A percentile compares a stretch with the other conserved stretches of the same genome.
Conservation (phyloP, 345 rosid genomes). For the Xanthoceras sorbifolium region DNA sequence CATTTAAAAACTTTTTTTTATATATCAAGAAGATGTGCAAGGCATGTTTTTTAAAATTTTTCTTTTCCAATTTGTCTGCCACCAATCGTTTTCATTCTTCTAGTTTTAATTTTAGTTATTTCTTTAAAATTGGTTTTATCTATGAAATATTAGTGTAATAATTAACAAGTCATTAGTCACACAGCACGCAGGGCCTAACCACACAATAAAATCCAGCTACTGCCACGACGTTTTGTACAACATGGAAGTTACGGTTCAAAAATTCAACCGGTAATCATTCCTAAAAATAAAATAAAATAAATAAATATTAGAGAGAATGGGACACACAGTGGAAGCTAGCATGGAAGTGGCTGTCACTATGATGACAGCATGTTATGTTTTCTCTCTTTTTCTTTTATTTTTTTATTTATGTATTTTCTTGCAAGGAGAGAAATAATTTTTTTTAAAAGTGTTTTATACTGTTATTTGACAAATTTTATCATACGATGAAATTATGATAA, state of each 20-base stretch:
- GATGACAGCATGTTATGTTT: slow-evolving; percentile 19
- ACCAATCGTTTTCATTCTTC: slow-evolving; percentile 10
- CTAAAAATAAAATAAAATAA: background rate
- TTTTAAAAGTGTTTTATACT: too few species aligned
- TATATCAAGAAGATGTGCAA: slow-evolving; percentile 11
- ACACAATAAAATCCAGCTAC: slow-evolving; percentile 12
- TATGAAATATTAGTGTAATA: background rate
- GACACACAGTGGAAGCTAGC: slow-evolving; percentile 20
- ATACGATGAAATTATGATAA: too few species aligned
- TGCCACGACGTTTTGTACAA: background rate
- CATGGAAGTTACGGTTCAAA: background rate
- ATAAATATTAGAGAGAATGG: background rate
- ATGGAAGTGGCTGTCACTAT: slow-evolving; percentile 30
- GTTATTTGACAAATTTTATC: too few species aligned
- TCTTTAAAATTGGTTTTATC: background rate
- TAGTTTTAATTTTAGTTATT: background rate
- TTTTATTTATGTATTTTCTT: background rate
- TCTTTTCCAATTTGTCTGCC: background rate
- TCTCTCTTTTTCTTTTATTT: background rate
- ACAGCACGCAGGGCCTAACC: slow-evolving; percentile 26
- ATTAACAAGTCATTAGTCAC: slow-evolving; percentile 20
- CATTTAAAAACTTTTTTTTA: too few species aligned
- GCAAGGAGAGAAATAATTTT: slow-evolving; percentile 33
- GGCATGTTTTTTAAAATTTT: slow-evolving; percentile 13
- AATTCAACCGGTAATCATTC: slow-evolving; percentile 12